phyloP scores from a whole-genome alignment of 176 grass and related monocot species.

The Alopecurus myosuroides region DNA sequence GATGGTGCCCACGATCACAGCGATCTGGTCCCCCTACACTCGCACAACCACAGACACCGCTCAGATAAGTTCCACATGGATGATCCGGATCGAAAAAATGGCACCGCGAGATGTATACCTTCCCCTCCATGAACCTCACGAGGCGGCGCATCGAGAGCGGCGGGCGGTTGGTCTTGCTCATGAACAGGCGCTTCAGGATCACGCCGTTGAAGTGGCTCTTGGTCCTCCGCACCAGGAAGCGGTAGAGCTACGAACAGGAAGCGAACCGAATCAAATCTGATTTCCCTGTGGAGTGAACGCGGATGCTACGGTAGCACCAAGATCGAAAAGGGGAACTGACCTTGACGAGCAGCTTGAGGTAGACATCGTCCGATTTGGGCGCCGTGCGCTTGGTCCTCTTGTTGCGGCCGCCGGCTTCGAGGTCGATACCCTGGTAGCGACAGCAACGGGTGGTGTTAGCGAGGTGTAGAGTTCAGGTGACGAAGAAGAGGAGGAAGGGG shows the following conservation, averaged over 20 bases:
- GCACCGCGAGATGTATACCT: neutral
- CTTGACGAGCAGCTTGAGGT: slow-evolving; percentile 79
- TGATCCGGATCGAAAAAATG: neutral
- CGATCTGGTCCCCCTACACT: slow-evolving; percentile 53
- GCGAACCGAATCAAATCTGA: neutral
- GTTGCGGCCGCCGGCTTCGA: slow-evolving; percentile 63
- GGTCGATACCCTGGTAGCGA: slow-evolving; percentile 49
- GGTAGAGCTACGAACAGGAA: slow-evolving; percentile 48
- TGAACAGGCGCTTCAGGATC: slow-evolving; percentile 80
- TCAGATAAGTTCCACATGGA: neutral
- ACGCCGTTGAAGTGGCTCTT: slow-evolving; percentile 72
- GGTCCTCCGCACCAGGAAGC: slow-evolving; percentile 75
- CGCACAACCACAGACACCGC: neutral
- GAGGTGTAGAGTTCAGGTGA: too few species aligned
- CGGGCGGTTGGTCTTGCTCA: slow-evolving; percentile 78
- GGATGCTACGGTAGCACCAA: too few species aligned
- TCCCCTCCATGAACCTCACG: slow-evolving; percentile 62
- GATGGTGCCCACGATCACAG: slow-evolving; percentile 71
- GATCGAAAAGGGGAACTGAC: neutral
- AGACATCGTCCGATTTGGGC: slow-evolving; percentile 72
- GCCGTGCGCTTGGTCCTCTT: slow-evolving; percentile 73
- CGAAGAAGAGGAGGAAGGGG: neutral
- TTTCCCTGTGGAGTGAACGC: neutral
- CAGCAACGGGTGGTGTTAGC: neutral
- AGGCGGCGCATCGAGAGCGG: slow-evolving; percentile 77